Evolutionary conservation across 2,329 filamentous ascomycete species (phyloP).

Genomic region (Dactylonectria estremocensis): DNA sequence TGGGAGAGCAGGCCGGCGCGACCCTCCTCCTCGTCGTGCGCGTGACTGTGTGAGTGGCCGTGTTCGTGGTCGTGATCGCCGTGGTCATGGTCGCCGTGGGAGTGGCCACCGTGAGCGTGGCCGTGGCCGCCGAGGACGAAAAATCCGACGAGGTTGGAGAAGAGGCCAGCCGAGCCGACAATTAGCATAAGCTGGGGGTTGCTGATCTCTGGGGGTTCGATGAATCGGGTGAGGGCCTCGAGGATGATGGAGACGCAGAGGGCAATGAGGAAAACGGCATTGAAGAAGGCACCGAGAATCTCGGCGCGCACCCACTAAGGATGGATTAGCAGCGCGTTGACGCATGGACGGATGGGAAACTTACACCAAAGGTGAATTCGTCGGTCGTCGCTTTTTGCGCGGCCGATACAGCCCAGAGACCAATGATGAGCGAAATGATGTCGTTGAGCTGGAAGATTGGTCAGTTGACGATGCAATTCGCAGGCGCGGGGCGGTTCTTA

Average conservation of each 20-base stretch:
- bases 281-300: constrained; percentile 95
- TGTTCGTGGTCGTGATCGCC: constrained; percentile 59
- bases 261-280: constrained; percentile 97
- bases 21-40: constrained; percentile 66
- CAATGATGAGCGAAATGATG: constrained; percentile 93
- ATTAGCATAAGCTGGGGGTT: constrained; percentile 91
- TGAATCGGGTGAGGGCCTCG: constrained; percentile 91
- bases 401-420: constrained; percentile 94
- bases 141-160: constrained; percentile 91
- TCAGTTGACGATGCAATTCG: constrained; percentile 30
- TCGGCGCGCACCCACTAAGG: constrained; percentile 93
- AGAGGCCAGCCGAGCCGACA: constrained; percentile 88
- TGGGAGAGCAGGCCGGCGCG: constrained; percentile 59
- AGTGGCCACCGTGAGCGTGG: constrained; percentile 81
- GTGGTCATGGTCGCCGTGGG: constrained; percentile 65
- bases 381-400: constrained; percentile 89
- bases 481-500: constrained; percentile 57
- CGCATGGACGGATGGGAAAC: constrained; percentile 52
- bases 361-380: constrained; percentile 93
- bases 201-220: constrained; percentile 89
- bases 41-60: constrained; percentile 54
- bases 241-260: constrained; percentile 97
- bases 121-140: constrained; percentile 94
- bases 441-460: constrained; percentile 81
- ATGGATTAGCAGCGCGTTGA: constrained; percentile 41